Evolutionary conservation across 2,329 filamentous ascomycete genomes (phyloP).

Genomic region (Ophiostoma ips): DNA sequence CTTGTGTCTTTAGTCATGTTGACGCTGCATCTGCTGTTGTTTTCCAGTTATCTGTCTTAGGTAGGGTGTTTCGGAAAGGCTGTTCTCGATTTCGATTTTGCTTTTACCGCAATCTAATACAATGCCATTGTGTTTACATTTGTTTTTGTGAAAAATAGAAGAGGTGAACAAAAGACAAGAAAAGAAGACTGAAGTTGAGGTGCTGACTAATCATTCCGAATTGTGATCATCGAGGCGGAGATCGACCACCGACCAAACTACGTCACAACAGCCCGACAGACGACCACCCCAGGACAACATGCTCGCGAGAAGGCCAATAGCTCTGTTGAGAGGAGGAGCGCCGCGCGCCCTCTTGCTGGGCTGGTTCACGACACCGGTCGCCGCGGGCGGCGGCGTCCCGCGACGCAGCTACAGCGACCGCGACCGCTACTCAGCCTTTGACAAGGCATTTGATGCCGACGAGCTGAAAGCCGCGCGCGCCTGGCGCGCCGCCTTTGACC

Average conservation of each 20-base stretch:
- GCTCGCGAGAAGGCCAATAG: neutral
- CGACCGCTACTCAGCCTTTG: conserved; percentile 33
- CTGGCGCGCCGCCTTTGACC: conserved; percentile 34
- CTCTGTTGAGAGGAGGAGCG: neutral
- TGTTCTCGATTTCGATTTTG: neutral
- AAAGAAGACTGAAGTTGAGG: no score
- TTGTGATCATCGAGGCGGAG: no score
- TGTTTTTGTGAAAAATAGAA: no score
- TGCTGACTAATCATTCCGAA: no score
- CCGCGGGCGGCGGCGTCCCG: neutral
- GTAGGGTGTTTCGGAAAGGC: neutral
- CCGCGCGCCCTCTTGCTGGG: neutral
- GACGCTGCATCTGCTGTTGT: neutral
- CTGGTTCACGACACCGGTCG: neutral
- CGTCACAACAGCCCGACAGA: neutral
- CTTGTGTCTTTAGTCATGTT: no score
- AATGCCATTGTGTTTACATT: no score
- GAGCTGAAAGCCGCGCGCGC: conserved; percentile 35
- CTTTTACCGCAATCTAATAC: neutral
- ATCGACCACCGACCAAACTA: neutral
- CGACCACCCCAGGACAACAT: neutral
- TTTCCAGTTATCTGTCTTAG: neutral
- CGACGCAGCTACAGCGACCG: conserved; percentile 13
- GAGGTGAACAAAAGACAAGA: no score
- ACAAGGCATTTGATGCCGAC: conserved; percentile 34